Evolutionary conservation across 73 alveolate genomes (phyloP).

Genomic region (Paramecium biaurelia): DNA sequence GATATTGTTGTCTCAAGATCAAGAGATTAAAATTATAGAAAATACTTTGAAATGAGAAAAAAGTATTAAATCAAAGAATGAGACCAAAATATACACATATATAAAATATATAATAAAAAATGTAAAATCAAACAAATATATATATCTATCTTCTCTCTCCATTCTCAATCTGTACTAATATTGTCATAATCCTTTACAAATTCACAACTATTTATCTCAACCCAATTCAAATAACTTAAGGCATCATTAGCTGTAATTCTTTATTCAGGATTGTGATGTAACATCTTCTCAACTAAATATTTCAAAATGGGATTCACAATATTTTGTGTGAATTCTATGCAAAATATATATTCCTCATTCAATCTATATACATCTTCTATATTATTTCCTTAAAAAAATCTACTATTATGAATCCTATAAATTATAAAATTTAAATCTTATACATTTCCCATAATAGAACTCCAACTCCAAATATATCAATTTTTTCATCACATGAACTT

Average conservation of each 20-base stretch:
- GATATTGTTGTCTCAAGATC: constrained; percentile 64
- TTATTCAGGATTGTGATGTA: not conserved
- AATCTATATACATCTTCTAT: not conserved
- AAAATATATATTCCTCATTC: not conserved
- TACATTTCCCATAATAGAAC: not conserved
- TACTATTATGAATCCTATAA: not conserved
- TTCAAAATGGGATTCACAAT: not conserved
- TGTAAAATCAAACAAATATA: not conserved
- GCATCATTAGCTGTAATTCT: not conserved
- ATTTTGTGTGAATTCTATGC: not conserved
- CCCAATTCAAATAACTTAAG: not conserved
- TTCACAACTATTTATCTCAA: not conserved
- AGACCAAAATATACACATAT: not conserved
- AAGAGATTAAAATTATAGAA: constrained; percentile 90
- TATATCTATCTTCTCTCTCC: not conserved
- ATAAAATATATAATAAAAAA: not conserved
- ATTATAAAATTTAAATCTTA: not conserved
- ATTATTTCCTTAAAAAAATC: not conserved
- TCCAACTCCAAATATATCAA: not conserved
- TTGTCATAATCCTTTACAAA: not conserved
- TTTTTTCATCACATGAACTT: not conserved
- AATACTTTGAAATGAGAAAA: constrained; percentile 90
- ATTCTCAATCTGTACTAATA: not conserved
- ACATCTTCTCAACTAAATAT: not conserved
- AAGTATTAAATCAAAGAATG: constrained; percentile 73